Conservation (phyloP, 2,329 filamentous ascomycete genomes). For the Cladorrhinum sp. region DNA sequence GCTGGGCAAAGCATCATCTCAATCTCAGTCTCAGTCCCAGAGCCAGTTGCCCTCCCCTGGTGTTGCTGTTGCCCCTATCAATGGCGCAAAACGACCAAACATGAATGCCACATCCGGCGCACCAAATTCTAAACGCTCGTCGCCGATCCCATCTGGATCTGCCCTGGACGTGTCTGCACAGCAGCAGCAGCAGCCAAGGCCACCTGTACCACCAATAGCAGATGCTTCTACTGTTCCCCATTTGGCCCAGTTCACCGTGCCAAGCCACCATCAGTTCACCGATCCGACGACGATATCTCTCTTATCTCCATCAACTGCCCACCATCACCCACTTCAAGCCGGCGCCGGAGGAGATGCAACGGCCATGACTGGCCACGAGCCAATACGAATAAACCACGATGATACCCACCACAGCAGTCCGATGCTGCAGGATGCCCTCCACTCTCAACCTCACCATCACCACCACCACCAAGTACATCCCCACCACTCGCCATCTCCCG, state of each 20-base stretch:
- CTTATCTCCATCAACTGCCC: constrained; percentile 44
- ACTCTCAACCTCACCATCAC: constrained; percentile 20
- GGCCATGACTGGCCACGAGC: constrained; percentile 28
- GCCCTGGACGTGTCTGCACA: constrained; percentile 8
- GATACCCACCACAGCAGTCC: constrained; percentile 28
- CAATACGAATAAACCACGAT: constrained; percentile 14
- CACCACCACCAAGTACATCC: constrained; percentile 33
- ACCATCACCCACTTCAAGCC: constrained; percentile 28
- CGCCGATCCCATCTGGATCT: constrained; percentile 22
- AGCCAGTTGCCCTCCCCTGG: constrained; percentile 16
- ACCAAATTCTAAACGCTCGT: constrained; percentile 25
- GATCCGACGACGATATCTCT: constrained; percentile 47
- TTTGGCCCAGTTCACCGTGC: constrained; percentile 30
- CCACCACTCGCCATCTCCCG: constrained; percentile 21
- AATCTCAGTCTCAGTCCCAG: constrained; percentile 8
- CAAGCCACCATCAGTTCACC: constrained; percentile 41
- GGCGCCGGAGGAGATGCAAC: constrained; percentile 23
- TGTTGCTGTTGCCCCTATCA: constrained; percentile 6
- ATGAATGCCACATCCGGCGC: constrained; percentile 14
- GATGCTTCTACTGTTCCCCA: constrained; percentile 13
- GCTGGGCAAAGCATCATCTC: constrained; percentile 48
- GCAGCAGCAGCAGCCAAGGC: constrained; percentile 1
- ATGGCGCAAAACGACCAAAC: constrained; percentile 26
- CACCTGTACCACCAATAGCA: background rate
- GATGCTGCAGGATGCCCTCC: constrained; percentile 34